Base-by-base conservation (phyloP, 805 yeast genomes). In the Metschnikowia lachancei region DNA sequence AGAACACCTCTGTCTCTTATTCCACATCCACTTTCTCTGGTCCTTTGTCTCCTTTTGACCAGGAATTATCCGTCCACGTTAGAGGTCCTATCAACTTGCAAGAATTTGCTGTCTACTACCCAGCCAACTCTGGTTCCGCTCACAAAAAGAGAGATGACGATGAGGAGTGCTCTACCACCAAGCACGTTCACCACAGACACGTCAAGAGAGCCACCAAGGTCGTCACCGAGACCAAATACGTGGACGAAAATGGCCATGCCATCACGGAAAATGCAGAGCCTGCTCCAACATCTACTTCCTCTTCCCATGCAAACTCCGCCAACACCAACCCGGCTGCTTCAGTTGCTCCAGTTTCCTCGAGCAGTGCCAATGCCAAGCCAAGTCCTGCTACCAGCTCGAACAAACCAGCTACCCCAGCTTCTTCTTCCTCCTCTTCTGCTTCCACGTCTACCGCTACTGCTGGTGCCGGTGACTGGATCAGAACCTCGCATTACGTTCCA, bases 81-180 rank as follows among this genome's bases (percentile, higher is more conserved):
- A 84, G 96, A 75, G 96, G 96, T 59, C 96, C 96, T 31, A 62
- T 89, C 57, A 76, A 80, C 63, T 80, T 89, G 63, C 70, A 75
- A 61, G 88, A 88, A 70, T 89, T 94, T 63, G 97, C 91, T 67
- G 97, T 88, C 46, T 94, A 91, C 76, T 82, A 83, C 61, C 91
- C 88, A 53, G 62, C 78, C 20, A 55, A 75, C n/a, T 58, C 73
- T 36, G 59, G 74, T 34, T 52, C 69, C 24, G 50, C 66, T 43
- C 64, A 71, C 55, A 65, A 70, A 52, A 75, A 72, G 59, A 76
- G 76, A 64, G 64, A 50, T 14, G 69, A 29, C 32, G 32, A 29
- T 11, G 71, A 64, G 20, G 76, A 68, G 48, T 76, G 82, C 59
- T 56, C 72, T 52, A 66, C 76, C 45, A 66, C 77, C 46, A 55